Conservation (phyloP, 139 green algal genomes). For the Tetradesmus obliquus region DNA sequence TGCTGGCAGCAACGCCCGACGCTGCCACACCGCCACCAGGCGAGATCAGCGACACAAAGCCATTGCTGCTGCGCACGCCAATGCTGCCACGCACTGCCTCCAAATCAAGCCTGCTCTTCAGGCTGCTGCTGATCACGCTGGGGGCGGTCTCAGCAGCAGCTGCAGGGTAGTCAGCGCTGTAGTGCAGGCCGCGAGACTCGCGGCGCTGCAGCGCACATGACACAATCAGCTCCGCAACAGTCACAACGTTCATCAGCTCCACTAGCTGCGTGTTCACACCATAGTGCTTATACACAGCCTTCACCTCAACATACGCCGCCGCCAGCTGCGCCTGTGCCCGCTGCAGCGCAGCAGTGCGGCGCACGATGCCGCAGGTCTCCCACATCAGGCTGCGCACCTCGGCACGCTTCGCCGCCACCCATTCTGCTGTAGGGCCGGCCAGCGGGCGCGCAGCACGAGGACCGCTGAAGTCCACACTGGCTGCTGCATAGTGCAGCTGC, state of each 20-base stretch:
- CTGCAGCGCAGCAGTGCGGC: slow-evolving; percentile 73
- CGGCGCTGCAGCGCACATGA: slow-evolving; percentile 82
- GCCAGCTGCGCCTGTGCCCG: slow-evolving; percentile 61
- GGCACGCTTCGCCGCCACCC: slow-evolving; percentile 56
- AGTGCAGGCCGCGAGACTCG: slow-evolving; percentile 92
- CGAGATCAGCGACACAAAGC: slow-evolving; percentile 27
- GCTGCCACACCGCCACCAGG: neutral
- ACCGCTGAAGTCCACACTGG: slow-evolving; percentile 58
- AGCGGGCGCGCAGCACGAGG: slow-evolving; percentile 26
- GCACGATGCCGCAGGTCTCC: slow-evolving; percentile 89
- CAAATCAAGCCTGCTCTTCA: slow-evolving; percentile 58
- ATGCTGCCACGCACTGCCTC: slow-evolving; percentile 29
- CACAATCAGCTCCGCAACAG: slow-evolving; percentile 87
- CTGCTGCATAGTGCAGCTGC: slow-evolving; percentile 64
- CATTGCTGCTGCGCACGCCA: slow-evolving; percentile 18
- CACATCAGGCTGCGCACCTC: slow-evolving; percentile 91
- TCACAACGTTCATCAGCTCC: slow-evolving; percentile 93
- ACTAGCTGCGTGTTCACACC: slow-evolving; percentile 73
- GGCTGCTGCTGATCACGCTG: slow-evolving; percentile 65
- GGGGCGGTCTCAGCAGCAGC: slow-evolving; percentile 54
- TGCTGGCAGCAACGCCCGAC: neutral
- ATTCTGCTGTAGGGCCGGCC: neutral
- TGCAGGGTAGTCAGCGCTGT: slow-evolving; percentile 75
- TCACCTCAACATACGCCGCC: slow-evolving; percentile 71
- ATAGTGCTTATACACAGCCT: slow-evolving; percentile 64